phyloP scores from a whole-genome alignment of 768 basidiomycete species.

The Suillus fuscotomentosus region DNA sequence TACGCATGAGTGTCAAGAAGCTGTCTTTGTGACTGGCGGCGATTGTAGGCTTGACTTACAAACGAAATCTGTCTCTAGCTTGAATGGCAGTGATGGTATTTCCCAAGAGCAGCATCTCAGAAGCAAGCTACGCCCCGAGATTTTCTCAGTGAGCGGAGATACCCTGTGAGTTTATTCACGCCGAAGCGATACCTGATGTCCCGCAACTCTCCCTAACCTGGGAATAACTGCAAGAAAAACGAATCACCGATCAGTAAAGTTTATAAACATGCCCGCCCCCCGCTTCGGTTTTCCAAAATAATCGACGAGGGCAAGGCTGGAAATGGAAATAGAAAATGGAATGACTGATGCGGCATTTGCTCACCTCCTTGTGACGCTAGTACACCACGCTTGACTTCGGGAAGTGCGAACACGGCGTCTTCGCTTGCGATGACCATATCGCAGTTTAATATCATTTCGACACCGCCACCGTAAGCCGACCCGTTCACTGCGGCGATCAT shows the following conservation, averaged over 20 bases:
- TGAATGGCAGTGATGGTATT: constrained; percentile 64
- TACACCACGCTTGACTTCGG: constrained; percentile 79
- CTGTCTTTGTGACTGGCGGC: constrained; percentile 5
- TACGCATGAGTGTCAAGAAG: constrained; percentile 8
- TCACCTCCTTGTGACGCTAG: constrained; percentile 69
- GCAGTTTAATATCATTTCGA: constrained; percentile 71
- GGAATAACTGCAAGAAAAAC: constrained; percentile 53
- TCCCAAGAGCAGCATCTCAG: constrained; percentile 76
- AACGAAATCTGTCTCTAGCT: constrained; percentile 68
- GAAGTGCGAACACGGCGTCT: constrained; percentile 68
- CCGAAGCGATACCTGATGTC: constrained; percentile 63
- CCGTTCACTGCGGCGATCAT: constrained; percentile 82
- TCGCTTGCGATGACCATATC: constrained; percentile 71
- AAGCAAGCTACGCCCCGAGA: constrained; percentile 52
- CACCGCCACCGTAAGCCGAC: constrained; percentile 66
- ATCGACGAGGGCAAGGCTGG: not conserved
- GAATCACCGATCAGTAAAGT: constrained; percentile 13
- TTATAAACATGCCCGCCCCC: constrained; percentile 5
- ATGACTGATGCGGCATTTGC: constrained; percentile 16
- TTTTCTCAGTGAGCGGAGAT: constrained; percentile 17
- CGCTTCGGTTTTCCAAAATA: constrained; percentile 2
- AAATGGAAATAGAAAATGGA: not conserved
- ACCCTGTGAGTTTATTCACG: constrained; percentile 8
- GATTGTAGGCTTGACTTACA: constrained; percentile 48
- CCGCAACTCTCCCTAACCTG: constrained; percentile 58